Evolutionary conservation across 768 basidiomycete species (phyloP).

Genomic region (Hericium rajendrae): DNA sequence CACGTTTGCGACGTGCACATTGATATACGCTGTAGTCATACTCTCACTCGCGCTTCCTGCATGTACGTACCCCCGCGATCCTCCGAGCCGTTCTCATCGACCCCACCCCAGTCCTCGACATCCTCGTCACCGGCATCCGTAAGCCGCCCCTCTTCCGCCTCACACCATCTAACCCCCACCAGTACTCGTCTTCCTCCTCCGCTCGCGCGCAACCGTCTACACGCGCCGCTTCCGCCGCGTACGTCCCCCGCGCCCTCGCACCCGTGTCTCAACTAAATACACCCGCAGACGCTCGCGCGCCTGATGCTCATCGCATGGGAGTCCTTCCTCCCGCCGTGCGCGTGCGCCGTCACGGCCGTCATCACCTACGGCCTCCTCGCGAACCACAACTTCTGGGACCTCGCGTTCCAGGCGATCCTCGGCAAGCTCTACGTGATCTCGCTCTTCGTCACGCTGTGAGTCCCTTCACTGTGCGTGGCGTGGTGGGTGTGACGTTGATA

Average conservation of each 20-base stretch:
- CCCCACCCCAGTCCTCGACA: neutral
- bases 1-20: neutral
- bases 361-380: neutral
- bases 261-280: neutral
- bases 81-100: neutral
- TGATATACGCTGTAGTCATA: neutral
- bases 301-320: neutral
- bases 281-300: neutral
- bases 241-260: neutral
- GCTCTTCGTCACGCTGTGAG: neutral
- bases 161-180: neutral
- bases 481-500: neutral
- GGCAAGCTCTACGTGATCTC: conserved; percentile 4
- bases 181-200: neutral
- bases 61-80: neutral
- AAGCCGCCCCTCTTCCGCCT: neutral
- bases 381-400: neutral
- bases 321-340: neutral
- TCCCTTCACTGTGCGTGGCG: neutral
- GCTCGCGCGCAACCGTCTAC: neutral
- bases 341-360: neutral
- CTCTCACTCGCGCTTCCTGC: neutral
- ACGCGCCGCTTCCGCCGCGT: neutral
- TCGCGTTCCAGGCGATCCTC: neutral
- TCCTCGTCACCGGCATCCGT: neutral